Percentiles rank a stretch among this genome's conserved stretches.
Conservation (phyloP, 441 rosid genomes). For the Capsella rubella region DNA sequence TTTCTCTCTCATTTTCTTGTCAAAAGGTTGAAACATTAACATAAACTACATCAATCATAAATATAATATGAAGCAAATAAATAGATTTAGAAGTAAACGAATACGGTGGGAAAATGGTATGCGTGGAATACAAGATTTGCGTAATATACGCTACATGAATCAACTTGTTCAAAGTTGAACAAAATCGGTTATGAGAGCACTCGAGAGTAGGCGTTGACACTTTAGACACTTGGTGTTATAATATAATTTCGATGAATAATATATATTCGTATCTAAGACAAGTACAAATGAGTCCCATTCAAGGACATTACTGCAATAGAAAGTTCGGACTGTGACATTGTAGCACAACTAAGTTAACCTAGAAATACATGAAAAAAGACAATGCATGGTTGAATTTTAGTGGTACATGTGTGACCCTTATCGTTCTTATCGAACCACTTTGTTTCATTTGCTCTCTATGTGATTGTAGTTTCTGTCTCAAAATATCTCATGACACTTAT, state of each 20-base stretch:
- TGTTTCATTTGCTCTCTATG: not conserved
- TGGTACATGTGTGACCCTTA: not conserved
- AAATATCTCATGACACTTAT: slow-evolving; percentile 1
- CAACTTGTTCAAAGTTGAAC: slow-evolving; percentile 13
- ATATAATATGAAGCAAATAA: not conserved
- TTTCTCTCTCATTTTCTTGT: no score
- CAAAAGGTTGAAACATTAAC: not conserved
- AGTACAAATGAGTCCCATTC: not conserved
- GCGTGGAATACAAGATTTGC: not conserved
- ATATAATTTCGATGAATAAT: not conserved
- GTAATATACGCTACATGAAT: slow-evolving; percentile 23
- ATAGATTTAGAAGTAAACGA: not conserved
- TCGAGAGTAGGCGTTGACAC: slow-evolving; percentile 13
- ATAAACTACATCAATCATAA: no score
- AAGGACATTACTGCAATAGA: not conserved
- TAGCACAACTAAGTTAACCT: not conserved
- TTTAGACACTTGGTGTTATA: not conserved
- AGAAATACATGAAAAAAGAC: not conserved
- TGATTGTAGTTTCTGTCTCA: not conserved
- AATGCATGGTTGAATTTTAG: not conserved
- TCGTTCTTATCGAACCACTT: not conserved
- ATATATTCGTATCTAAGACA: not conserved
- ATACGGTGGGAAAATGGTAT: not conserved
- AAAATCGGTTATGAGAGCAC: slow-evolving; percentile 36
- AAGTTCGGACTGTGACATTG: not conserved